Percentiles rank a stretch among this genome's conserved stretches.
Evolutionary conservation across 805 yeast genomes (phyloP).

Genomic region (Ogataea ramenticola): DNA sequence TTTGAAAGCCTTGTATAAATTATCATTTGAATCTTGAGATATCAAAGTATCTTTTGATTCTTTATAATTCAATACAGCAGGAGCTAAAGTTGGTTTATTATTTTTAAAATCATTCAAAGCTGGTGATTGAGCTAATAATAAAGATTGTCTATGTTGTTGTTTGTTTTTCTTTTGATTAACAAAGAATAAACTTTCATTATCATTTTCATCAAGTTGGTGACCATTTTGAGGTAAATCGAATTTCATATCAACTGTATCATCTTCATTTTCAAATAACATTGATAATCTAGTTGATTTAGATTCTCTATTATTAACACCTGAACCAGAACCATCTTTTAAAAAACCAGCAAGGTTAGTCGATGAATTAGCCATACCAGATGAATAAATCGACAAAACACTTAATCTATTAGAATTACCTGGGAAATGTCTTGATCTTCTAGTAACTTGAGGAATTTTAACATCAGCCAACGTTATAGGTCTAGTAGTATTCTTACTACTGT

Average conservation of each 20-base stretch:
- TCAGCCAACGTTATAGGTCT: slow-evolving; percentile 52
- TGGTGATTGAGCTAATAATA: slow-evolving; percentile 1
- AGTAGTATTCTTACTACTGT: too few relatives aligned
- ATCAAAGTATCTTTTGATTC: slow-evolving; percentile 35
- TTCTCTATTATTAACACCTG: slow-evolving; percentile 5
- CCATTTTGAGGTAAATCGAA: not conserved
- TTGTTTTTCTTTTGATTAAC: slow-evolving; percentile 26
- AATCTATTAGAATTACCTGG: slow-evolving; percentile 58
- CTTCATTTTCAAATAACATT: slow-evolving; percentile 22
- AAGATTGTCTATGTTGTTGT: slow-evolving; percentile 25
- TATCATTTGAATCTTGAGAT: slow-evolving; percentile 28
- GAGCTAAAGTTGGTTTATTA: not conserved
- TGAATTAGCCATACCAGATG: slow-evolving; percentile 47
- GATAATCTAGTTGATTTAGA: slow-evolving; percentile 19
- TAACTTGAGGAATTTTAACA: slow-evolving; percentile 62
- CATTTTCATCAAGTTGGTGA: slow-evolving; percentile 6
- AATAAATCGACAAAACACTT: slow-evolving; percentile 65
- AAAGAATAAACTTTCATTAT: slow-evolving; percentile 12
- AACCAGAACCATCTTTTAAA: slow-evolving; percentile 16
- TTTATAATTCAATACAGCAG: slow-evolving; percentile 16
- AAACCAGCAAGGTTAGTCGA: slow-evolving; percentile 49
- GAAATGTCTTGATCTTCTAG: slow-evolving; percentile 59
- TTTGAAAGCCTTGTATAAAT: slow-evolving; percentile 38
- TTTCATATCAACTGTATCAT: slow-evolving; percentile 21
- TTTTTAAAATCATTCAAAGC: too few relatives aligned